Conservation (phyloP, 2,329 filamentous ascomycete species). For the Diaporthe vexans region DNA sequence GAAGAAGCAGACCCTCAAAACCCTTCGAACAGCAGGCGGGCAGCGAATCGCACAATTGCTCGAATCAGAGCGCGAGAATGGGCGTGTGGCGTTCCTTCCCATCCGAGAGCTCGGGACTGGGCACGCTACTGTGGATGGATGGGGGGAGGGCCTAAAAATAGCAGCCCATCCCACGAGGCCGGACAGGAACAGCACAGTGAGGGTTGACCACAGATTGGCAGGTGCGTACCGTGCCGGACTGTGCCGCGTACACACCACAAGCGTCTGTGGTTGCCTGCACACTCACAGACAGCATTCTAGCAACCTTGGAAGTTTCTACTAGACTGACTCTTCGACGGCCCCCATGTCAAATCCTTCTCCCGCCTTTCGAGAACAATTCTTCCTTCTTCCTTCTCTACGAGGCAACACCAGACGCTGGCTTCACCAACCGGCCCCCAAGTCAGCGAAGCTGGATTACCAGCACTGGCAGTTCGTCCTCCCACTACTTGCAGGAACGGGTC, state of each 20-base stretch:
- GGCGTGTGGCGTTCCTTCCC: conserved; percentile 30
- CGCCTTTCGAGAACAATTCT: conserved; percentile 21
- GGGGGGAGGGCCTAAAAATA: conserved; percentile 17
- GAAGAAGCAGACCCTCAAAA: background rate
- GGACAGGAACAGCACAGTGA: conserved; percentile 25
- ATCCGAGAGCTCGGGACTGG: conserved; percentile 38
- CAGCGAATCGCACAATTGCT: conserved; percentile 26
- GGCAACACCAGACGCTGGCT: background rate
- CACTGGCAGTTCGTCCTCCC: conserved; percentile 17
- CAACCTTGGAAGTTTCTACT: background rate
- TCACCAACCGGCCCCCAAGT: background rate
- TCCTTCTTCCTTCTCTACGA: background rate
- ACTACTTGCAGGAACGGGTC: conserved; percentile 26
- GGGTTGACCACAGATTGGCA: background rate
- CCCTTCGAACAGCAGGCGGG: background rate
- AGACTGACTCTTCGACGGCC: background rate
- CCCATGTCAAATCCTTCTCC: conserved; percentile 13
- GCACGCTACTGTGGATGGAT: conserved; percentile 26
- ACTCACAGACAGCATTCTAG: background rate
- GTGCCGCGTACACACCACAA: background rate
- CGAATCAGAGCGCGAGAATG: conserved; percentile 15
- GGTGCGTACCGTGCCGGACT: background rate
- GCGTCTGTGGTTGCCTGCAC: background rate
- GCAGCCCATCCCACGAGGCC: conserved; percentile 27
- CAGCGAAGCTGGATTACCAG: background rate